A percentile compares a stretch with the other conserved stretches of the same genome.
These are phyloP conservation scores for Suhomyces taliae DNA, from an alignment of 1,139 yeast genomes.

Conservation along the genomic window DNA sequence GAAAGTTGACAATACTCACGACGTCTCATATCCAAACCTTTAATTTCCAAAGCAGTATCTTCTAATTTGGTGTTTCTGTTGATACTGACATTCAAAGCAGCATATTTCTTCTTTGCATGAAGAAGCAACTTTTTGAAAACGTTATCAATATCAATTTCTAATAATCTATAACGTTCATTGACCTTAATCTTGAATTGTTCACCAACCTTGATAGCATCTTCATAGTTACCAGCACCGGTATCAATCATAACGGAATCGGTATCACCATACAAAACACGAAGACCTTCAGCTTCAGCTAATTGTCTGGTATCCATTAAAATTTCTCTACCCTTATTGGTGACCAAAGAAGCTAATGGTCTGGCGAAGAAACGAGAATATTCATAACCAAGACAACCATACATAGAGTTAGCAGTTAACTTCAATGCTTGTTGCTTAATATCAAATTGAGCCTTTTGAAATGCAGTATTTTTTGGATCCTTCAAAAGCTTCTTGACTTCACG, in stretches of 20 bases:
- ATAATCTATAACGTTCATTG: constrained; percentile 79
- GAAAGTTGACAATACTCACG: constrained; percentile 95
- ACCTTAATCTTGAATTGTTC: constrained; percentile 80
- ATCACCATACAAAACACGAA: constrained; percentile 95
- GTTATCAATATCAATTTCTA: constrained; percentile 95
- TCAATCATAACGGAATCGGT: constrained; percentile 99
- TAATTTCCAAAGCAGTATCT: constrained; percentile 69
- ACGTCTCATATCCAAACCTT: constrained; percentile 95
- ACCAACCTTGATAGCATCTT: constrained; percentile 81
- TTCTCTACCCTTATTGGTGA: constrained; percentile 94
- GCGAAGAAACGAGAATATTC: constrained; percentile 93
- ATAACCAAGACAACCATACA: constrained; percentile 98
- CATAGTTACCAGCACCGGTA: constrained; percentile 69
- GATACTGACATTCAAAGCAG: constrained; percentile 71
- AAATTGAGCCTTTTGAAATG: constrained; percentile 71
- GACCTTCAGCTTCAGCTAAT: constrained; percentile 79
- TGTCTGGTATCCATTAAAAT: constrained; percentile 91
- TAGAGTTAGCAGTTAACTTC: constrained; percentile 95
- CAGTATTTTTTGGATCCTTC: constrained; percentile 68
- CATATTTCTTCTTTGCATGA: constrained; percentile 97
- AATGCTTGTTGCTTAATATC: constrained; percentile 96
- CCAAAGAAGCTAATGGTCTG: constrained; percentile 92
- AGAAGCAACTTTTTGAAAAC: constrained; percentile 81
- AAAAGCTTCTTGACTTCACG: constrained; percentile 86
- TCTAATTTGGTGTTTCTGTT: constrained; percentile 53